Conservation (phyloP, 2,329 filamentous ascomycete species). For the Colletotrichum chrysophilum region DNA sequence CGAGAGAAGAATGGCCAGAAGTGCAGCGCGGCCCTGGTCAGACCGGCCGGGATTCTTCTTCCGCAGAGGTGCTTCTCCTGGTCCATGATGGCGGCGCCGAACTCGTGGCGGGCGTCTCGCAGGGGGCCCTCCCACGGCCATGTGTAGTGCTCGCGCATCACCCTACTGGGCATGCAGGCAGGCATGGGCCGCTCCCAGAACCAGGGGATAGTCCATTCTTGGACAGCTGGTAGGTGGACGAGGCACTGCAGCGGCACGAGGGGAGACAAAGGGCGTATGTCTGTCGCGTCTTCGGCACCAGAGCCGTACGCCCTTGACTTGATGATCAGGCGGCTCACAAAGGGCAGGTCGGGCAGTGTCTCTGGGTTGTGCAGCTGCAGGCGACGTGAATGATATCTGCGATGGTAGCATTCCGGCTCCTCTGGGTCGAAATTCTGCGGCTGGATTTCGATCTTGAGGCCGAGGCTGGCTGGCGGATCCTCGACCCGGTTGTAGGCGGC, state of each 20-base stretch:
- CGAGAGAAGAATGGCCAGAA: slow-evolving; percentile 13
- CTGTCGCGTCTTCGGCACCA: not conserved
- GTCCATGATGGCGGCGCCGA: slow-evolving; percentile 23
- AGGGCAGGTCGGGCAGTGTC: slow-evolving; percentile 21
- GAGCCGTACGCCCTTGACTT: not conserved
- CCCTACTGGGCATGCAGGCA: too few species aligned
- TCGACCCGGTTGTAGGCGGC: not conserved
- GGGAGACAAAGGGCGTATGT: slow-evolving; percentile 25
- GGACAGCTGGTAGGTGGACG: slow-evolving; percentile 22
- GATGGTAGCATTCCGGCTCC: slow-evolving; percentile 14
- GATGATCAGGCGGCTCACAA: slow-evolving; percentile 17
- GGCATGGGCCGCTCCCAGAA: too few species aligned
- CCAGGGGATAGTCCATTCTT: too few species aligned
- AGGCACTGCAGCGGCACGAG: slow-evolving; percentile 26
- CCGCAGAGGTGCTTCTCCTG: slow-evolving; percentile 21
- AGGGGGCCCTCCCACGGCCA: too few species aligned
- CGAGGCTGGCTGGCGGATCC: not conserved
- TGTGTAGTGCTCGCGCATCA: too few species aligned
- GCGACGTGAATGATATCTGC: slow-evolving; percentile 23
- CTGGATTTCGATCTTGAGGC: slow-evolving; percentile 6
- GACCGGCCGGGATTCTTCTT: slow-evolving; percentile 13
- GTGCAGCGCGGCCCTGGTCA: slow-evolving; percentile 22
- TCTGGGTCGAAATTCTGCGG: slow-evolving; percentile 12
- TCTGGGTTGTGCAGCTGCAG: slow-evolving; percentile 22
- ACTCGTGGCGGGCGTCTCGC: slow-evolving; percentile 29